Percentiles rank a stretch among this genome's conserved stretches.
These are phyloP conservation scores for Globisporangium megalacanthum DNA, from an alignment of 352 stramenopile genomes.

Conservation along the genomic window DNA sequence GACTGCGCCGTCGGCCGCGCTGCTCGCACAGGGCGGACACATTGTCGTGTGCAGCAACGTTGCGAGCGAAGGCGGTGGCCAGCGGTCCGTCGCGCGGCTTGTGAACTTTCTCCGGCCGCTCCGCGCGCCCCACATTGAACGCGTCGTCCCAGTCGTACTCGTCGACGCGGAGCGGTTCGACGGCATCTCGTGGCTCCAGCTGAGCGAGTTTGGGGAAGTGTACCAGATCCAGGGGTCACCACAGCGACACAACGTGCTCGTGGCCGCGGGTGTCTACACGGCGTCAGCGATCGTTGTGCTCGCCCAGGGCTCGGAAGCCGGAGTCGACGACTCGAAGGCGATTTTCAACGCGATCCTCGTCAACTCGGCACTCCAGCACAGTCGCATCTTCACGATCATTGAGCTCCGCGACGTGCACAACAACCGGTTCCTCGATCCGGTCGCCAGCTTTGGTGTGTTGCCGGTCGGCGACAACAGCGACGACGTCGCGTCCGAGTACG, in stretches of 20 bases:
- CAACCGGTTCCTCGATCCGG: slow-evolving; percentile 75
- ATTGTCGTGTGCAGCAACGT: slow-evolving; percentile 83
- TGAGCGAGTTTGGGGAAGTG: slow-evolving; percentile 64
- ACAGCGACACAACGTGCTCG: slow-evolving; percentile 65
- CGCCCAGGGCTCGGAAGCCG: slow-evolving; percentile 62
- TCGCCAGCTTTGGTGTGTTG: slow-evolving; percentile 51
- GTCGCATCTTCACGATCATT: slow-evolving; percentile 79
- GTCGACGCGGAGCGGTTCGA: slow-evolving; percentile 70
- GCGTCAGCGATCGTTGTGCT: slow-evolving; percentile 78
- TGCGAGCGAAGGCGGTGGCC: slow-evolving; percentile 46
- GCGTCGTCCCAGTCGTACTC: slow-evolving; percentile 64
- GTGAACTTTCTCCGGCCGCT: slow-evolving; percentile 76
- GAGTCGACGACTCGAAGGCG: slow-evolving; percentile 78
- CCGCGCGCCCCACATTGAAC: slow-evolving; percentile 61
- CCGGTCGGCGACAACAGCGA: slow-evolving; percentile 9
- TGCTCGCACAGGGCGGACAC: slow-evolving; percentile 51
- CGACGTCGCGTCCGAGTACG: slow-evolving; percentile 3
- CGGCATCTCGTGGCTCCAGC: slow-evolving; percentile 52
- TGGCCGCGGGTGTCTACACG: slow-evolving; percentile 70
- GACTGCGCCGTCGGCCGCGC: slow-evolving; percentile 26
- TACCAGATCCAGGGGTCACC: slow-evolving; percentile 78
- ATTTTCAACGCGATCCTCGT: slow-evolving; percentile 86
- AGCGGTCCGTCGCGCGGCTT: slow-evolving; percentile 54
- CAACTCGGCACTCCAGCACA: slow-evolving; percentile 60
- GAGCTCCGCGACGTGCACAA: slow-evolving; percentile 81